Percentiles rank a stretch among this genome's conserved stretches.
phyloP scores from a whole-genome alignment of 2,329 filamentous ascomycete genomes.

The Fusarium palustre region DNA sequence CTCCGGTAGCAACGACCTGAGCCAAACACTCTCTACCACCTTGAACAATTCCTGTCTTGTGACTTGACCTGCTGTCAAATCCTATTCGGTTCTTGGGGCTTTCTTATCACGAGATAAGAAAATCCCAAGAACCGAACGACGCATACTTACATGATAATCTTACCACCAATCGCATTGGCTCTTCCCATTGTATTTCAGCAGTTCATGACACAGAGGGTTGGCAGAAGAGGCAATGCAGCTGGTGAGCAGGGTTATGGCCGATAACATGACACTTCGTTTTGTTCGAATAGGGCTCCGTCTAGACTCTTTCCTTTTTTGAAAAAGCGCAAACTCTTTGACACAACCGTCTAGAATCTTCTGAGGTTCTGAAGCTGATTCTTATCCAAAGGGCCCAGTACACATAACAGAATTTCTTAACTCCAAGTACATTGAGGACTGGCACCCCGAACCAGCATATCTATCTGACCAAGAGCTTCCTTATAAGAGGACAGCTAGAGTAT shows the following conservation, averaged over 20 bases:
- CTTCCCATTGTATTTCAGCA: slow-evolving; percentile 49
- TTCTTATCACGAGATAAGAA: neutral
- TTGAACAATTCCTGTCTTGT: slow-evolving; percentile 51
- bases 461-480: slow-evolving; percentile 49
- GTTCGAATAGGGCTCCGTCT: slow-evolving; percentile 52
- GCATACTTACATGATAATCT: slow-evolving; percentile 53
- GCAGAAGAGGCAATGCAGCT: slow-evolving; percentile 48
- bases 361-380: slow-evolving; percentile 47
- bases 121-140: neutral
- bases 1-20: slow-evolving; percentile 54
- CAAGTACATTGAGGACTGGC: slow-evolving; percentile 51
- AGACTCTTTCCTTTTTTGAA: slow-evolving; percentile 52
- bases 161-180: slow-evolving; percentile 50
- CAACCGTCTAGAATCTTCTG: slow-evolving; percentile 38
- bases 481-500: neutral
- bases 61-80: slow-evolving; percentile 39
- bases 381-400: slow-evolving; percentile 49
- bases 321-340: slow-evolving; percentile 50
- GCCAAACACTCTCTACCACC: slow-evolving; percentile 52
- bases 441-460: slow-evolving; percentile 57
- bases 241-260: slow-evolving; percentile 45
- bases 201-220: slow-evolving; percentile 51
- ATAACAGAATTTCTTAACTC: slow-evolving; percentile 54
- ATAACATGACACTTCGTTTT: slow-evolving; percentile 49
- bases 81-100: neutral